Evolutionary conservation across 2,329 filamentous ascomycete genomes (phyloP).

Genomic region (Paraphoma chrysanthemicola): DNA sequence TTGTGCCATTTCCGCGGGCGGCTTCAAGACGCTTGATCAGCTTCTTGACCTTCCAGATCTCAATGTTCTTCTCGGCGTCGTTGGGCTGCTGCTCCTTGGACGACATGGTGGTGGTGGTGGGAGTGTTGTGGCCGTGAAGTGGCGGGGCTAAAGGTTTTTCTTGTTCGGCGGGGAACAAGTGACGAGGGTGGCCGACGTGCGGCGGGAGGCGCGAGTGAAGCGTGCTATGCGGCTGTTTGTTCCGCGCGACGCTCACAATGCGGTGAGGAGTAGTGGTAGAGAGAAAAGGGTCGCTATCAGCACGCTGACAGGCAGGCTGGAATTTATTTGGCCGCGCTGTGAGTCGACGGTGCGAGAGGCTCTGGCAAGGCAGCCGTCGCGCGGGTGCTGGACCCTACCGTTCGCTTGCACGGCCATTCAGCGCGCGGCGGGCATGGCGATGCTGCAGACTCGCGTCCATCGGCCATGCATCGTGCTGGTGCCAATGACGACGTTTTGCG

Average conservation of each 20-base stretch:
- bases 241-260: constrained; percentile 6
- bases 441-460: not conserved
- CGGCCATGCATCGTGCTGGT: not conserved
- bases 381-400: not conserved
- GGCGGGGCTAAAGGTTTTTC: constrained; percentile 28
- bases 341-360: not conserved
- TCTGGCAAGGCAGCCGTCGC: constrained; percentile 4
- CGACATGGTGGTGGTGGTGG: constrained; percentile 40
- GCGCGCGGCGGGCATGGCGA: constrained; percentile 8
- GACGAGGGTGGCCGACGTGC: constrained; percentile 23
- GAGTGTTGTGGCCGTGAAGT: constrained; percentile 4
- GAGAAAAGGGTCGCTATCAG: not conserved
- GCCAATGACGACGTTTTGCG: constrained; percentile 14
- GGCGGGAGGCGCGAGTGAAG: constrained; percentile 13
- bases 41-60: constrained; percentile 99
- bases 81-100: constrained; percentile 66
- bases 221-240: constrained; percentile 11
- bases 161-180: constrained; percentile 21
- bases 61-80: constrained; percentile 97
- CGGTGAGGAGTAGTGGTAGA: not conserved
- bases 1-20: constrained; percentile 96
- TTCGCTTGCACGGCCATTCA: constrained; percentile 29
- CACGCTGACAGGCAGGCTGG: constrained; percentile 6
- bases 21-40: constrained; percentile 98
- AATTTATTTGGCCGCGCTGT: constrained; percentile 15